phyloP scores from a whole-genome alignment of 805 yeast genomes.

The Candida parachauliodes region DNA sequence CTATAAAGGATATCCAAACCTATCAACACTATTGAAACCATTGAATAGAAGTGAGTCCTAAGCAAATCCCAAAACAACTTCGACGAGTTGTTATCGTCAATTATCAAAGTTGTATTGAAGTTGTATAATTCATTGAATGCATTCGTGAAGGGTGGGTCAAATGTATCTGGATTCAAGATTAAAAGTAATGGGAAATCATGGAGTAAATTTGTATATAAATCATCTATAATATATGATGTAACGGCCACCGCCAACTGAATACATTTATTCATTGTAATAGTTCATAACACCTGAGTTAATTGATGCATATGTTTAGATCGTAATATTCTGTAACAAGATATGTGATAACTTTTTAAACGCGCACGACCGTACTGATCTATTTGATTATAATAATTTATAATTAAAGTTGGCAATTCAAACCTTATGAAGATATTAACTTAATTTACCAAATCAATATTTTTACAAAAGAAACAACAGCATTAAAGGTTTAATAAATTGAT shows the following conservation, averaged over 20 bases:
- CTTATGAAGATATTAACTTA: no score
- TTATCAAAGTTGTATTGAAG: slow-evolving; percentile 6
- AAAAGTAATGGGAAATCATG: slow-evolving; percentile 15
- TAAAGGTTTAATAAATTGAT: background rate
- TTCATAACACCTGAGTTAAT: no score
- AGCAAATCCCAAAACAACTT: background rate
- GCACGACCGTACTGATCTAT: no score
- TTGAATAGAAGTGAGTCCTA: background rate
- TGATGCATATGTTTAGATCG: no score
- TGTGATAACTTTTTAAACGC: no score
- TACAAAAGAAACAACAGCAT: no score
- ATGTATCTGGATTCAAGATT: slow-evolving; percentile 19
- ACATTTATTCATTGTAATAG: slow-evolving; percentile 7
- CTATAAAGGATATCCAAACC: slow-evolving; percentile 17
- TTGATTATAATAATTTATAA: no score
- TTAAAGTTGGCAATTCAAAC: no score
- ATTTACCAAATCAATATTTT: no score
- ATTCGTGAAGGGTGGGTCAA: slow-evolving; percentile 24
- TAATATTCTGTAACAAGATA: no score
- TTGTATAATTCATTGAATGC: slow-evolving; percentile 15
- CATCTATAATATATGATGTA: slow-evolving; percentile 10
- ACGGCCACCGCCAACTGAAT: slow-evolving; percentile 2
- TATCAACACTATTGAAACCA: slow-evolving; percentile 10
- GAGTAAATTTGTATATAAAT: slow-evolving; percentile 8
- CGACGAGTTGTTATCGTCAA: slow-evolving; percentile 1